These are phyloP conservation scores for Gnomoniopsis smithogilvyi DNA, from an alignment of 2,329 filamentous ascomycete species.

Conservation along the genomic window DNA sequence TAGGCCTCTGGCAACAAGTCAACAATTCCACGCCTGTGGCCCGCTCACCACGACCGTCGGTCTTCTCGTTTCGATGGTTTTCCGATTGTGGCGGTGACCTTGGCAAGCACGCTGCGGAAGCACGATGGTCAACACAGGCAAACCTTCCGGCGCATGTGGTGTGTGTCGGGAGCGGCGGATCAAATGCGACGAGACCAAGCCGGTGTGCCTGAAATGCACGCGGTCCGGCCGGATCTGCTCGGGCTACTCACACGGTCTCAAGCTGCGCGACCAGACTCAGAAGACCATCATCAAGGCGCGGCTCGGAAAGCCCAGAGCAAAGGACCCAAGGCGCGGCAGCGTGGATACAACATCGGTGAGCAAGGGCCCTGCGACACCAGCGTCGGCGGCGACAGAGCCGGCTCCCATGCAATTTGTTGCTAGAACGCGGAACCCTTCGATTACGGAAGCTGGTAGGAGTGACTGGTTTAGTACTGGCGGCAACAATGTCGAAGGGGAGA, in stretches of 20 bases:
- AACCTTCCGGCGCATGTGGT: slow-evolving; percentile 10
- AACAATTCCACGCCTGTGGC: background rate
- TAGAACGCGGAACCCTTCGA: background rate
- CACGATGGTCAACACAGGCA: slow-evolving; percentile 14
- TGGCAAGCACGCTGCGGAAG: background rate
- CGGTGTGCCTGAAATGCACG: slow-evolving; percentile 16
- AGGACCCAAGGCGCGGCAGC: background rate
- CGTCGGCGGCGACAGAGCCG: background rate
- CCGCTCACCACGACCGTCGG: background rate
- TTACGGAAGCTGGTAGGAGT: background rate
- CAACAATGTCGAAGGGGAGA: background rate
- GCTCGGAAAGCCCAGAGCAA: background rate
- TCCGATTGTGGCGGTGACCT: background rate
- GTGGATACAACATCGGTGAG: background rate
- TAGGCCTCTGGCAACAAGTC: background rate
- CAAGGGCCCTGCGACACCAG: background rate
- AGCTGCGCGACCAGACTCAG: slow-evolving; percentile 8
- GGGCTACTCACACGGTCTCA: slow-evolving; percentile 8
- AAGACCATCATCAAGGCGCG: slow-evolving; percentile 12
- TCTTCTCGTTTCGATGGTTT: background rate
- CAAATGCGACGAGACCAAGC: slow-evolving; percentile 16
- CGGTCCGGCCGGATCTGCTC: slow-evolving; percentile 9
- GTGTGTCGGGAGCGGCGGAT: slow-evolving; percentile 15
- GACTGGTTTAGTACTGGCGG: background rate
- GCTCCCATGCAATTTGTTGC: background rate